Base-by-base conservation (phyloP, 2,329 filamentous ascomycete species). In the Chaetomiaceae sp. region DNA sequence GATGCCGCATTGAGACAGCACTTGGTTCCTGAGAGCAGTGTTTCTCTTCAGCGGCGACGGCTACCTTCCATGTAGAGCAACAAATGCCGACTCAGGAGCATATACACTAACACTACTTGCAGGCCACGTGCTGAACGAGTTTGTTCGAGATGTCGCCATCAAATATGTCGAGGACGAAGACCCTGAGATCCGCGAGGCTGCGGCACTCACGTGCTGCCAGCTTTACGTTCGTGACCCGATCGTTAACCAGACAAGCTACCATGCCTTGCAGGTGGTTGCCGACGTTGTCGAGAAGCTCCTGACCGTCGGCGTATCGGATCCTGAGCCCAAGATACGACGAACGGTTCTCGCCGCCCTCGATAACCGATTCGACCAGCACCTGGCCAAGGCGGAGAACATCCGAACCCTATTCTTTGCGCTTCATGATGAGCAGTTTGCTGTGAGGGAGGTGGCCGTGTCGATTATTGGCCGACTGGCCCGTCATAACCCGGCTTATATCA, bases 121-220 rank as follows among this genome's bases (percentile, higher is more conserved):
- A 51, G 84, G 88, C 2, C 89, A 97, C 60, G 86, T 96, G 14
- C 71, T 99, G 14, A 99, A 99, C 59, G 94, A 99, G 63, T 99
- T 99, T 57, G 93, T 98, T 22, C 86, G 93, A 19, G 93, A 99
- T 62, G 93, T 98, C 40, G 93, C 94, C 4, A 94, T 98, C 61
- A 93, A 91, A 64, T 99, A 96, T 58, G 91, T 98, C 34, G 91
- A 98, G 57, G 93, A 95, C 53, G 91, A 97, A 57, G 94, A 95
- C 58, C 78, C 88, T 0, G 87, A 94, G 54, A 96, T 95, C 41
- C 82, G 93, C 49, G 91, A 95, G 66, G 93, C 93, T 14, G 91
- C 93, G 2, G 90, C 93, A 14, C 74, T 99, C 51, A 99, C 94
- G 5, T 97, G 93, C 67, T 99, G 94, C 62, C 94, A 99, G 65